Percentiles rank a stretch among this genome's conserved stretches.
Evolutionary conservation across 306 rosid genomes (phyloP).

Genomic region (Rosa persica): DNA sequence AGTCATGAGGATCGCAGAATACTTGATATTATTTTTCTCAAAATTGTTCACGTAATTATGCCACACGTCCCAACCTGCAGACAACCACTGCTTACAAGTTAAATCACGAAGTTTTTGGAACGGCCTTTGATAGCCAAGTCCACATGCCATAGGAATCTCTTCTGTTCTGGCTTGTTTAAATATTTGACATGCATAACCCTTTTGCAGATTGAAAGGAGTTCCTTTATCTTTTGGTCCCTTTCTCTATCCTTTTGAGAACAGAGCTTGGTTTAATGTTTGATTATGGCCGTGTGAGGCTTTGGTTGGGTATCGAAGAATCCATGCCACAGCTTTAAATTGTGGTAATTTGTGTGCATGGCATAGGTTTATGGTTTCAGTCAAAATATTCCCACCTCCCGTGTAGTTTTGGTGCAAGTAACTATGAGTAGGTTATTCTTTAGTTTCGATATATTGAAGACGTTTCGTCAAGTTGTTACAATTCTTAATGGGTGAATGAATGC

Average conservation of each 20-base stretch:
- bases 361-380: neutral
- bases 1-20: no score
- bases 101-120: neutral
- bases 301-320: slow-evolving; percentile 3
- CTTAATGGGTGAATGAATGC: neutral
- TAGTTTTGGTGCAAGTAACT: neutral
- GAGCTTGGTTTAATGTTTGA: neutral
- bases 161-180: neutral
- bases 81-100: no score
- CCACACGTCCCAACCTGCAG: no score
- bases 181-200: neutral
- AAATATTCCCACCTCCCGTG: neutral
- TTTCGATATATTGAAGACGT: neutral
- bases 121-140: neutral
- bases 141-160: neutral
- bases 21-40: no score
- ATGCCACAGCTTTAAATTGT: neutral
- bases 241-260: neutral
- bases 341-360: neutral
- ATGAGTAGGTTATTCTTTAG: neutral
- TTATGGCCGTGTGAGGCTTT: neutral
- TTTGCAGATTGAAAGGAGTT: neutral
- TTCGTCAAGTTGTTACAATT: neutral
- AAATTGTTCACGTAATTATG: no score
- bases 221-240: neutral